Percentiles rank a stretch among this genome's conserved stretches.
phyloP scores from a whole-genome alignment of 2,329 filamentous ascomycete species.

The Exophiala phaeomuriformis region DNA sequence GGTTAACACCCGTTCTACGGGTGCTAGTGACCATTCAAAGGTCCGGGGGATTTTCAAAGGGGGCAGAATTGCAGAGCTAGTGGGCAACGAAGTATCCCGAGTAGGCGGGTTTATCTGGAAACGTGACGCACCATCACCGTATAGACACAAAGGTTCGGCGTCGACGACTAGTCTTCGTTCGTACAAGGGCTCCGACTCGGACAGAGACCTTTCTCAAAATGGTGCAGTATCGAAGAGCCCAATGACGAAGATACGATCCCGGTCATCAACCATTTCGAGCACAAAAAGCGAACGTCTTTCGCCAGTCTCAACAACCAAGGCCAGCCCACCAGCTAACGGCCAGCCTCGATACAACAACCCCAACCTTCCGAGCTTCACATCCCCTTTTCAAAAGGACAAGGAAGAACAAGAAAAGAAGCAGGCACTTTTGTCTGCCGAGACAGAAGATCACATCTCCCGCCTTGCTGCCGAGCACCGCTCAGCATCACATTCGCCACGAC shows the following conservation, averaged over 20 bases:
- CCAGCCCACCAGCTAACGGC: constrained; percentile 8
- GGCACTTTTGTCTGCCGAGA: constrained; percentile 24
- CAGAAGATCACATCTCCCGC: constrained; percentile 38
- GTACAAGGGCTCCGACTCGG: constrained; percentile 42
- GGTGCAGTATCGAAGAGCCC: constrained; percentile 18
- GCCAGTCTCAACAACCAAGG: constrained; percentile 2
- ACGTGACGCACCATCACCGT: constrained; percentile 45
- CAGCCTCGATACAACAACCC: constrained; percentile 36
- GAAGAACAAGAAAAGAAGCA: constrained; percentile 30
- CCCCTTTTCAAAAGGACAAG: constrained; percentile 38
- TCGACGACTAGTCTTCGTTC: constrained; percentile 42
- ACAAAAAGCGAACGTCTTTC: constrained; percentile 18
- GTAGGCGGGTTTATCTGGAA: constrained; percentile 55
- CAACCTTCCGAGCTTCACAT: constrained; percentile 47
- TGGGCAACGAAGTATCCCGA: constrained; percentile 58
- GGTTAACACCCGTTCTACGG: constrained; percentile 40
- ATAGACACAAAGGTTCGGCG: constrained; percentile 33
- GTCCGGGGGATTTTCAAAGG: constrained; percentile 72
- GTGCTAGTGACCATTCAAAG: constrained; percentile 46
- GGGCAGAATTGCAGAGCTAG: constrained; percentile 63
- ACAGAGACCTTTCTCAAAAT: constrained; percentile 34
- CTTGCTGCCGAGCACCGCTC: constrained; percentile 36
- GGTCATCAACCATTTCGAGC: constrained; percentile 23
- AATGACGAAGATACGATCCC: constrained; percentile 10
- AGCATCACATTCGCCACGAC: constrained; percentile 36